Evolutionary conservation across 805 yeast genomes (phyloP).

Genomic region (Hagleromyces aurorensis): DNA sequence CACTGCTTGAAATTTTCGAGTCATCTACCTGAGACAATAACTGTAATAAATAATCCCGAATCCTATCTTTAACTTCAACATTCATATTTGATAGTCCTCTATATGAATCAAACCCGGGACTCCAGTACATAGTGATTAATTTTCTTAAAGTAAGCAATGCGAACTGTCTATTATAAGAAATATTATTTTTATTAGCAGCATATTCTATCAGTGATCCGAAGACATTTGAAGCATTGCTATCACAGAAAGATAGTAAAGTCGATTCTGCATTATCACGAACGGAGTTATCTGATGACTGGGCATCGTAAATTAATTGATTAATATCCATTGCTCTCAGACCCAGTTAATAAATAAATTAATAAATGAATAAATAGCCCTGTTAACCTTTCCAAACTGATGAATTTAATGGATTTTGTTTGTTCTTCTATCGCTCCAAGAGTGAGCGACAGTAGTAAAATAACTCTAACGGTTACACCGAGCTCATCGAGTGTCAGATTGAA

Average conservation of each 20-base stretch:
- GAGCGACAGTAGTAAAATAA: too few species aligned
- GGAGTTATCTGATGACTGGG: conserved; percentile 42
- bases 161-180: conserved; percentile 46
- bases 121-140: conserved; percentile 69
- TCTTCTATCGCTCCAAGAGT: too few species aligned
- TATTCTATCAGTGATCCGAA: conserved; percentile 37
- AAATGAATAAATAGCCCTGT: too few species aligned
- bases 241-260: conserved; percentile 37
- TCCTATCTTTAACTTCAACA: conserved; percentile 41
- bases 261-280: conserved; percentile 47
- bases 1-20: conserved; percentile 55
- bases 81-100: conserved; percentile 51
- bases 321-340: too few species aligned
- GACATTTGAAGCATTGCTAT: conserved; percentile 42
- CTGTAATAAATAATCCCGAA: conserved; percentile 45
- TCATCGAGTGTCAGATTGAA: too few species aligned
- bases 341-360: too few species aligned
- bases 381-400: too few species aligned
- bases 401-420: too few species aligned
- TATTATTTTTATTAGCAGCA: conserved; percentile 28
- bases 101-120: conserved; percentile 71
- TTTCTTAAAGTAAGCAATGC: conserved; percentile 60
- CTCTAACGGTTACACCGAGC: too few species aligned
- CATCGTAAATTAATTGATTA: conserved; percentile 19
- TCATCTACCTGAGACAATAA: conserved; percentile 40